A percentile compares a stretch with the other conserved stretches of the same genome.
phyloP scores from a whole-genome alignment of 257 asterid genomes.

The Plectranthus barbatus region DNA sequence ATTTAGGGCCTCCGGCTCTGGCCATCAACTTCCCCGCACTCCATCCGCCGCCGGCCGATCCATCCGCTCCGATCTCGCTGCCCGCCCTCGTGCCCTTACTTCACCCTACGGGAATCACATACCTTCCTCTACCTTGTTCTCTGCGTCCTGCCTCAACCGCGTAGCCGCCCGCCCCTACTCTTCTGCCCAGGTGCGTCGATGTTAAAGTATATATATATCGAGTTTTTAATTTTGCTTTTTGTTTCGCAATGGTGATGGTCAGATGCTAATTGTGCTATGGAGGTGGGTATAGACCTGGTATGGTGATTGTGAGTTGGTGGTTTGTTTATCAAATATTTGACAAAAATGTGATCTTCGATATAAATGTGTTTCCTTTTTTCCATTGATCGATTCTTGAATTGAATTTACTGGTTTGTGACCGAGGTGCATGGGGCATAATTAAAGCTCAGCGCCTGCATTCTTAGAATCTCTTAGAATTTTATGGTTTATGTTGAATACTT shows the following conservation, averaged over 20 bases:
- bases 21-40: slow-evolving; percentile 7
- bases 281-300: not conserved
- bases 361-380: not conserved
- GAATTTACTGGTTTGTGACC: not conserved
- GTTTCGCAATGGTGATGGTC: not conserved
- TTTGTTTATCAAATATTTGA: not conserved
- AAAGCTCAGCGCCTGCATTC: too few species aligned
- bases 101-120: slow-evolving; percentile 16
- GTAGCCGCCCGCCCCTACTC: slow-evolving; percentile 38
- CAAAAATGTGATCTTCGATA: not conserved
- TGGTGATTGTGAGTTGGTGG: not conserved
- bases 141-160: slow-evolving; percentile 26
- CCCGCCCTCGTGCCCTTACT: slow-evolving; percentile 6
- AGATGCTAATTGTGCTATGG: not conserved
- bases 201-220: too few species aligned
- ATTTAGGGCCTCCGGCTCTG: slow-evolving; percentile 30
- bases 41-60: slow-evolving; percentile 18
- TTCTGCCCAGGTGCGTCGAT: slow-evolving; percentile 44
- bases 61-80: slow-evolving; percentile 7
- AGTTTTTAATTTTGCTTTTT: not conserved
- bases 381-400: not conserved
- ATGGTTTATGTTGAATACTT: too few species aligned
- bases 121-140: not conserved
- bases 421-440: not conserved
- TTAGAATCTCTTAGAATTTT: too few species aligned